phyloP scores from a whole-genome alignment of 805 yeast genomes.

The Yarrowia sp. region DNA sequence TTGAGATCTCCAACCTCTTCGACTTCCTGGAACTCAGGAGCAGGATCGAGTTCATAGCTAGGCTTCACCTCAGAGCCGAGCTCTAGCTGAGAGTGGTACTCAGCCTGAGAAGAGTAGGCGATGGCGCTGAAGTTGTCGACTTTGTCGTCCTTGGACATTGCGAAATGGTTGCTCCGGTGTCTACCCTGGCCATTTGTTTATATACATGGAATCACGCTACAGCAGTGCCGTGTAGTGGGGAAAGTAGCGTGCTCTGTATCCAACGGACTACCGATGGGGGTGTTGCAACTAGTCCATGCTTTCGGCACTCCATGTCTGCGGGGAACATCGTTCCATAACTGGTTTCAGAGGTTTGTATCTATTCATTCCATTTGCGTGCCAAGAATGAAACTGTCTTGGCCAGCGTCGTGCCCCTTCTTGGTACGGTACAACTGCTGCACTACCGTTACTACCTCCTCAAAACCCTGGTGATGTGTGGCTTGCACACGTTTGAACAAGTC shows the following conservation, averaged over 20 bases:
- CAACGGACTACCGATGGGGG: background rate
- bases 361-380: background rate
- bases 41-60: background rate
- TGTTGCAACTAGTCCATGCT: background rate
- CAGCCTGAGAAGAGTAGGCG: slow-evolving; percentile 2
- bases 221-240: slow-evolving; percentile 4
- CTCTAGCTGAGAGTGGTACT: slow-evolving; percentile 1
- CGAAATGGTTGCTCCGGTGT: background rate
- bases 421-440: too few species aligned
- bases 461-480: background rate
- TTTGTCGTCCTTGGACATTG: slow-evolving; percentile 1
- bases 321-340: background rate
- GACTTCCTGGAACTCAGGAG: background rate
- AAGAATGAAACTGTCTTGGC: background rate
- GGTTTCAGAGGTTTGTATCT: background rate
- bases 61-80: too few species aligned
- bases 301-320: background rate
- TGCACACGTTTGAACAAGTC: background rate
- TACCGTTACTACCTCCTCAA: background rate
- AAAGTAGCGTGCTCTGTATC: background rate
- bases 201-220: background rate
- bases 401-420: background rate
- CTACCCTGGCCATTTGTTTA: background rate
- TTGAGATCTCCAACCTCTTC: background rate
- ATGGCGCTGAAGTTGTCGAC: background rate